phyloP scores from a whole-genome alignment of 1,284 basidiomycete species.

The Trichosporon asahii region DNA sequence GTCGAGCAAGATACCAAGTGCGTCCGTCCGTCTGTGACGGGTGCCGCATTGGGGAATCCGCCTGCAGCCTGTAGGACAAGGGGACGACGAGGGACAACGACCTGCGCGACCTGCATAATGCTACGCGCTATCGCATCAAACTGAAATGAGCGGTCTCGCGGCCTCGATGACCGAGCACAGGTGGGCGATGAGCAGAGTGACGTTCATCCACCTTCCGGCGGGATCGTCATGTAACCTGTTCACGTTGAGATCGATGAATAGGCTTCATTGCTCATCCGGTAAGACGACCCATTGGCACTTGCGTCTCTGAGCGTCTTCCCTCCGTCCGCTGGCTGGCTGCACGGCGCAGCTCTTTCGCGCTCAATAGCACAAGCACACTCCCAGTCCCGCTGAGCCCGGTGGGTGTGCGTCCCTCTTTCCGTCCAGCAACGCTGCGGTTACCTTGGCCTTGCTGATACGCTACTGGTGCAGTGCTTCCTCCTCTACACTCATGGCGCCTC shows the following conservation, averaged over 20 bases:
- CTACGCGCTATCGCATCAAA: slow-evolving; percentile 1
- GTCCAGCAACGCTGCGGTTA: neutral
- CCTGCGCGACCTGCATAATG: neutral
- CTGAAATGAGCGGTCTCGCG: neutral
- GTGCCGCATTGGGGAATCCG: slow-evolving; percentile 9
- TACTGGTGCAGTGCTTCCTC: neutral
- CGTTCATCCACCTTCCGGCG: neutral
- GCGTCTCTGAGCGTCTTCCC: neutral
- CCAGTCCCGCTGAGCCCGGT: neutral
- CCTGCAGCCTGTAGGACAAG: neutral
- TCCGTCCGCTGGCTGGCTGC: no score
- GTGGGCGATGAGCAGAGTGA: neutral
- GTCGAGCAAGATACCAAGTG: neutral
- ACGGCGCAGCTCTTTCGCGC: neutral
- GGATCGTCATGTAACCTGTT: neutral
- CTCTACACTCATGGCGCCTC: neutral
- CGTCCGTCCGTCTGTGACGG: slow-evolving; percentile 4
- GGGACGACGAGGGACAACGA: neutral
- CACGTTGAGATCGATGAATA: neutral
- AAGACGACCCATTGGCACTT: neutral
- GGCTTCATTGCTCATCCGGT: neutral
- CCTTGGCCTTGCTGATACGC: neutral
- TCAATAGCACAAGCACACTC: neutral
- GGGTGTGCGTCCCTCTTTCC: neutral
- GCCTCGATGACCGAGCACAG: neutral